Evolutionary conservation across 495 filamentous ascomycete genomes (phyloP).

Genomic region (Penicillium coffeae): DNA sequence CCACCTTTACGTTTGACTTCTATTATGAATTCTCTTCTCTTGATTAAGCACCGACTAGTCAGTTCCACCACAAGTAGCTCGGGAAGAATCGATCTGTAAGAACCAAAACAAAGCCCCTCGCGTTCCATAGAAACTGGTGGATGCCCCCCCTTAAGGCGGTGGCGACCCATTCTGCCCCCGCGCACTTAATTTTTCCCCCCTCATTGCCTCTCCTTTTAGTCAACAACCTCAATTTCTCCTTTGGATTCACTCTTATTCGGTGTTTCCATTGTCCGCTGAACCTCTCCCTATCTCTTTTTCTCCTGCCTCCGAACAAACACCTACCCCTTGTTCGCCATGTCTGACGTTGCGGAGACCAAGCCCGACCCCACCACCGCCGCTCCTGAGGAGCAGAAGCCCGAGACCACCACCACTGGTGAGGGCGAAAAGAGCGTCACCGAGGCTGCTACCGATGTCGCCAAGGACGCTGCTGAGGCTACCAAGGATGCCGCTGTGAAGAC

Average conservation of each 20-base stretch:
- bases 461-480: slow-evolving; percentile 43
- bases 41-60: slow-evolving; percentile 7
- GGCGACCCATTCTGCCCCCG: slow-evolving; percentile 14
- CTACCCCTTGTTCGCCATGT: slow-evolving; percentile 32
- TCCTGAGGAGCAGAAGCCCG: slow-evolving; percentile 40
- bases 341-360: slow-evolving; percentile 47
- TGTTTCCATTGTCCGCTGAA: slow-evolving; percentile 1
- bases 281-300: slow-evolving; percentile 2
- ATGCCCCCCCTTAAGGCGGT: slow-evolving; percentile 22
- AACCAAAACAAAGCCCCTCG: slow-evolving; percentile 10
- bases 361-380: slow-evolving; percentile 46
- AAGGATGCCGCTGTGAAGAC: slow-evolving; percentile 53
- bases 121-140: slow-evolving; percentile 6
- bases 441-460: slow-evolving; percentile 37
- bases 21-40: not conserved
- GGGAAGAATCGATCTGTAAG: not conserved
- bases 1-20: not conserved
- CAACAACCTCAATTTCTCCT: slow-evolving; percentile 26
- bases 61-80: not conserved
- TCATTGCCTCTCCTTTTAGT: slow-evolving; percentile 20
- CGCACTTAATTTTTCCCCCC: slow-evolving; percentile 32
- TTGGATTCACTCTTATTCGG: slow-evolving; percentile 10
- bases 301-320: not conserved
- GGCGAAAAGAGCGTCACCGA: slow-evolving; percentile 36
- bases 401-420: slow-evolving; percentile 33